A percentile compares a stretch with the other conserved stretches of the same genome.
phyloP scores from a whole-genome alignment of 2,329 filamentous ascomycete species.

The Chaetomium sp. region DNA sequence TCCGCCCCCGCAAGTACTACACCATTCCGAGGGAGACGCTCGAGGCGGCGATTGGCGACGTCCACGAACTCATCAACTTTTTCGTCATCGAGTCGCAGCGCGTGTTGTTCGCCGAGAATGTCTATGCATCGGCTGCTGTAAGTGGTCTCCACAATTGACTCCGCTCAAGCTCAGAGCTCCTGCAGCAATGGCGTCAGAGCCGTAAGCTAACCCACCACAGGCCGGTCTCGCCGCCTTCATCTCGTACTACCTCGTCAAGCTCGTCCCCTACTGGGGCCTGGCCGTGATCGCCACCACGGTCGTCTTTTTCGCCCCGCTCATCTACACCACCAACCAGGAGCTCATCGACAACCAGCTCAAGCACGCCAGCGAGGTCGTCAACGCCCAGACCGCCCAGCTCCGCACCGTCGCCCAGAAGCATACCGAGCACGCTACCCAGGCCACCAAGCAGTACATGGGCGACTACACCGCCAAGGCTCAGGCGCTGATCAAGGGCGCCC shows the following conservation, averaged over 20 bases:
- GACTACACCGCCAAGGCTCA: constrained; percentile 71
- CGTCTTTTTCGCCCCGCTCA: constrained; percentile 62
- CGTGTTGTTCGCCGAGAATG: constrained; percentile 68
- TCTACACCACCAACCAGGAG: constrained; percentile 70
- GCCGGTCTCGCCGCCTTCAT: constrained; percentile 63
- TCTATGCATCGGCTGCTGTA: constrained; percentile 61
- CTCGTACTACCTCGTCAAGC: constrained; percentile 69
- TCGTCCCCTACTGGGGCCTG: constrained; percentile 71
- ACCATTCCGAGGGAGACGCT: constrained; percentile 65
- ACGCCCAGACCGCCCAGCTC: constrained; percentile 64
- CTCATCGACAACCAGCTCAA: constrained; percentile 66
- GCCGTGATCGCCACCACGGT: constrained; percentile 61
- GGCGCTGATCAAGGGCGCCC: constrained; percentile 56
- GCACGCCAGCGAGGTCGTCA: constrained; percentile 59
- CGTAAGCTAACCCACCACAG: constrained; percentile 41
- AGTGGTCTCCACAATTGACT: constrained; percentile 41
- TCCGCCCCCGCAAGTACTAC: constrained; percentile 69
- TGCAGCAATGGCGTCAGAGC: constrained; percentile 25
- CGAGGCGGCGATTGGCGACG: constrained; percentile 62
- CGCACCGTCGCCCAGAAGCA: constrained; percentile 64
- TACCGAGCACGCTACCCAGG: constrained; percentile 61
- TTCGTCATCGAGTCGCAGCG: constrained; percentile 71
- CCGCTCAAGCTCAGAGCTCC: background rate
- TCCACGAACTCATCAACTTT: constrained; percentile 71
- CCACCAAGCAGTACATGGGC: constrained; percentile 68